Evolutionary conservation across 2,329 filamentous ascomycete species (phyloP), one percentile per base, ranked within the genome.

Genomic region (Stachybotrys chlorohalonatus): DNA sequence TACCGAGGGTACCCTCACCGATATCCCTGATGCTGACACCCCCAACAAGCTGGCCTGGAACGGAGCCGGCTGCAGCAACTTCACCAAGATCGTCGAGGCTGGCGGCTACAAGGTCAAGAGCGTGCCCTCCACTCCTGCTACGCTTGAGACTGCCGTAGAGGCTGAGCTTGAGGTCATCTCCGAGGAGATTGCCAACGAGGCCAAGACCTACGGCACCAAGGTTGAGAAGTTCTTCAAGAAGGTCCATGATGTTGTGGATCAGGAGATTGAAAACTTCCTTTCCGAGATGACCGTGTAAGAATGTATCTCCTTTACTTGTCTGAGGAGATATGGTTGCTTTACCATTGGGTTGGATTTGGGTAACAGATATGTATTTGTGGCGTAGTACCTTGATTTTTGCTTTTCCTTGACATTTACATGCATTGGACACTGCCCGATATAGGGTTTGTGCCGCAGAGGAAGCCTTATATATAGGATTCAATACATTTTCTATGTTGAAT

Each of bases 31-130:
- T 52, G 32, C 50, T 8, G 85, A 89, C 71, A 99, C 95, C 63
- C 85, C 85, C 71, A 99, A 99, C 83, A 80, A 96, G 69, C 90
- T 99, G 59, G 93, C 93, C 73, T 99, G 92, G 93, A 99, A 99
- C 83, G 94, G 95, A 70, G 95, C 91, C 76, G 94, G 94, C 68
- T 88, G 84, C 69, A 85, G 82, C 77, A 96, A 99, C 87, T 96
- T 89, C 84, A 82, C 83, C 58, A 79, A 88, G 64, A 96, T 96
- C 66, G 74, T 95, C 60, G 75, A 84, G 64, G 78, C 84, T 64
- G 89, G 90, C 66, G 78, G 83, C 66, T 93, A 92, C 79, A 80
- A 81, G 63, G 78, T 72, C 60, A 75, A 80, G 66, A 64, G 73
- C 54, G 73, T 78, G 24, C 62, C 71, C 31, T 57, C 72, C 50